Evolutionary conservation across 1,284 basidiomycete species (phyloP).

Genomic region (Ustilago tritici): DNA sequence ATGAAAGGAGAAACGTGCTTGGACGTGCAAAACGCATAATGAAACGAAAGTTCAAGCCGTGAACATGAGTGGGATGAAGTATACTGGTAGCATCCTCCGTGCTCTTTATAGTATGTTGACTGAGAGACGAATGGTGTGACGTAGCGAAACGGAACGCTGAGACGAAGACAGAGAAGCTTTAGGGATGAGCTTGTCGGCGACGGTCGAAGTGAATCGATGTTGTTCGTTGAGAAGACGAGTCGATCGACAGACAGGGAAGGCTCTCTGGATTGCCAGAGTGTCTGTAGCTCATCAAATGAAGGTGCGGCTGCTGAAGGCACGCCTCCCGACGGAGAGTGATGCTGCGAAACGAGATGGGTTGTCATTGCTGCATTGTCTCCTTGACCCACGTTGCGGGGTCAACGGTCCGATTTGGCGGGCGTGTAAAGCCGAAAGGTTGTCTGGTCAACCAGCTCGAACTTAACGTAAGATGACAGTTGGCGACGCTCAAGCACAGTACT

Average conservation of each 20-base stretch:
- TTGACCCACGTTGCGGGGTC: not conserved
- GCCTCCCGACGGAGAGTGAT: not conserved
- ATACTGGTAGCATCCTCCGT: not conserved
- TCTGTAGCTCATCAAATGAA: not conserved
- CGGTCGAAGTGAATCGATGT: not conserved
- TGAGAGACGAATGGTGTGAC: not conserved
- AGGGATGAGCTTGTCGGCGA: not conserved
- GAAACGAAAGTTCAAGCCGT: not conserved
- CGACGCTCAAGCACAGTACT: too few species aligned
- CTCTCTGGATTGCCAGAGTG: not conserved
- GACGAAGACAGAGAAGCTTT: not conserved
- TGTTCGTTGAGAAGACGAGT: not conserved
- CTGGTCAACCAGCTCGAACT: not conserved
- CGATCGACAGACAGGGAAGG: not conserved
- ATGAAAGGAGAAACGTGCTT: not conserved
- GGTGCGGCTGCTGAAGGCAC: not conserved
- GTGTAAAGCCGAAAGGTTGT: not conserved
- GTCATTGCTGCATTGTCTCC: not conserved
- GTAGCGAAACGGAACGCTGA: not conserved
- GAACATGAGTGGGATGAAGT: not conserved
- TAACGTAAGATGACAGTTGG: not conserved
- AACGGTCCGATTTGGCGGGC: not conserved
- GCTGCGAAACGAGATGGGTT: not conserved
- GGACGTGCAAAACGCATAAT: not conserved
- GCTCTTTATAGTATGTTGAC: not conserved